Conservation (phyloP, 805 yeast genomes). For the Dipodascus geniculatus region DNA sequence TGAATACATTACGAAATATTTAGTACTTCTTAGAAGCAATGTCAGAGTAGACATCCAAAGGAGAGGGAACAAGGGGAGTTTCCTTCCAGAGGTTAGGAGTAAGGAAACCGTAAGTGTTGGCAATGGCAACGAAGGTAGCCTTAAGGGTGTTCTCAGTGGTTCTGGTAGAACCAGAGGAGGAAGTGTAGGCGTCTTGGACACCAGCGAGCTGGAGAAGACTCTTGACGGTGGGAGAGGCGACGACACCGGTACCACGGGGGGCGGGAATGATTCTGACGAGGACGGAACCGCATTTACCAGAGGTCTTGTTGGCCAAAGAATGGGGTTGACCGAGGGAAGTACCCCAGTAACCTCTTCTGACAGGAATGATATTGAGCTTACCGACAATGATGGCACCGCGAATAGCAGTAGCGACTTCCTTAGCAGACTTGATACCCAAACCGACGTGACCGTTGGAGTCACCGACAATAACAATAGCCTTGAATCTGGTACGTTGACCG, state of each 20-base stretch:
- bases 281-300: constrained; percentile 99
- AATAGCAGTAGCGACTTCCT: constrained; percentile 99
- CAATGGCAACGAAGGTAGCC: constrained; percentile 98
- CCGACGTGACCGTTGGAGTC: constrained; percentile 99
- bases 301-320: constrained; percentile 93
- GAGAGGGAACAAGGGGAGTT: constrained; percentile 75
- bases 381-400: constrained; percentile 99
- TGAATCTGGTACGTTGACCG: constrained; percentile 99
- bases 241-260: constrained; percentile 99
- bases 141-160: constrained; percentile 99
- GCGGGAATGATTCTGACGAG: constrained; percentile 97
- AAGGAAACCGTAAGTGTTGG: constrained; percentile 99
- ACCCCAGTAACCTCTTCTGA: constrained; percentile 99
- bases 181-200: constrained; percentile 98
- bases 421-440: constrained; percentile 99
- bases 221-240: constrained; percentile 99
- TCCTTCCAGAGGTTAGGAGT: constrained; percentile 98
- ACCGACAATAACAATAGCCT: constrained; percentile 99
- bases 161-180: constrained; percentile 98
- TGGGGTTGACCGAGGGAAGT: constrained; percentile 99
- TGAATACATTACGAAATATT: too few relatives aligned
- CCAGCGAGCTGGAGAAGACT: constrained; percentile 98
- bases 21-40: constrained; percentile 25
- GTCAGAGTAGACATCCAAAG: constrained; percentile 74
- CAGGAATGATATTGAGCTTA: constrained; percentile 96